These are phyloP conservation scores for Cladosporium sp. DNA, from an alignment of 2,329 filamentous ascomycete genomes.

Conservation along the genomic window DNA sequence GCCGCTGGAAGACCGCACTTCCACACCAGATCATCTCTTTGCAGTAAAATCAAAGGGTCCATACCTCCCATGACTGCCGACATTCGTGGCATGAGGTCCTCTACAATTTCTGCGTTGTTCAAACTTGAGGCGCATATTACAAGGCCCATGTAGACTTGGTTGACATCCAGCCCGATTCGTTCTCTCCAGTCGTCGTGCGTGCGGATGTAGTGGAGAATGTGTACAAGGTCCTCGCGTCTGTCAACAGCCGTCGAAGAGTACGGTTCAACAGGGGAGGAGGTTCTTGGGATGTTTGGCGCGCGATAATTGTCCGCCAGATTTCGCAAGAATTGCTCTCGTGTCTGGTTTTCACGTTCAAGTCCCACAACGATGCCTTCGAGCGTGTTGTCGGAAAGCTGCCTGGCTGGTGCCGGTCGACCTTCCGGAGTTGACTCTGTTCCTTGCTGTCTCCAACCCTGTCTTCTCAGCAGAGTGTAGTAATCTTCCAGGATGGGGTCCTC, in stretches of 20 bases:
- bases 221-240: neutral
- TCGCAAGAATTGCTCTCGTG: neutral
- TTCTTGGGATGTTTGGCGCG: neutral
- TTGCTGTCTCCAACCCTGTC: constrained; percentile 24
- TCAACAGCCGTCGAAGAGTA: constrained; percentile 3
- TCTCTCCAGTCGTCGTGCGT: neutral
- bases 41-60: constrained; percentile 4
- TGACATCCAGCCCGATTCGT: neutral
- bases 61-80: constrained; percentile 1
- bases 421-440: neutral
- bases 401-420: neutral
- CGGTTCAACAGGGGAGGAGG: constrained; percentile 1
- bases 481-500: constrained; percentile 23
- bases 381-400: constrained; percentile 16
- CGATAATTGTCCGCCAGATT: neutral
- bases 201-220: neutral
- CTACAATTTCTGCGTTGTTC: neutral
- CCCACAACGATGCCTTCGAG: constrained; percentile 7
- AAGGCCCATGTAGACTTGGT: constrained; percentile 3
- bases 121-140: constrained; percentile 1
- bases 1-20: neutral
- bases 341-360: neutral
- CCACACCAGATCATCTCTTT: constrained; percentile 7
- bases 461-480: constrained; percentile 27
- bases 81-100: neutral